Evolutionary conservation across 2,329 filamentous ascomycete species (phyloP).

Genomic region (Penicillium janthinellum): DNA sequence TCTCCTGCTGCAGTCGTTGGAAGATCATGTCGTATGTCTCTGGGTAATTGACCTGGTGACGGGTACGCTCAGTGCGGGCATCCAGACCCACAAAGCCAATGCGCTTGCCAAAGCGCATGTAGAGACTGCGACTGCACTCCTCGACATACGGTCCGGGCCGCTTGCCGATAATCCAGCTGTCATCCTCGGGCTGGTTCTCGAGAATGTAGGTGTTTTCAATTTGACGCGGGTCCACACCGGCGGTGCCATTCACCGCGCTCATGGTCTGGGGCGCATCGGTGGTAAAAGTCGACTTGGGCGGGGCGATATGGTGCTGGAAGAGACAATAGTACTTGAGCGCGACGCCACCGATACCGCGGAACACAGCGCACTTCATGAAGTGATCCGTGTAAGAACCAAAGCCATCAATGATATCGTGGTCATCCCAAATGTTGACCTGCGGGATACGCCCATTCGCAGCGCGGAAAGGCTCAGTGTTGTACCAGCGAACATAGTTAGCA

Average conservation of each 20-base stretch:
- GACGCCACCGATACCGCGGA: conserved; percentile 64
- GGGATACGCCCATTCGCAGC: conserved; percentile 63
- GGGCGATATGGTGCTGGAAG: conserved; percentile 77
- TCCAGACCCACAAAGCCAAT: conserved; percentile 65
- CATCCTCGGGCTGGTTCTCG: conserved; percentile 59
- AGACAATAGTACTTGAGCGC: conserved; percentile 64
- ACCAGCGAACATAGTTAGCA: conserved; percentile 66
- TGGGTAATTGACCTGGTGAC: conserved; percentile 87
- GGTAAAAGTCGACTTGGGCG: conserved; percentile 82
- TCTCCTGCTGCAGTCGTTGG: conserved; percentile 54
- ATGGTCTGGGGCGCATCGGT: conserved; percentile 66
- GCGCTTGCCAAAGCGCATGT: conserved; percentile 65
- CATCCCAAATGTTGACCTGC: conserved; percentile 68
- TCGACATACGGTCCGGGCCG: conserved; percentile 70
- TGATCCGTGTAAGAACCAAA: conserved; percentile 68
- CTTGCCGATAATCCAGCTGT: conserved; percentile 77
- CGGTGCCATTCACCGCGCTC: conserved; percentile 50
- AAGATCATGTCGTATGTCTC: conserved; percentile 66
- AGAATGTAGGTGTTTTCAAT: conserved; percentile 73
- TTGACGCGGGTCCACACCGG: conserved; percentile 68
- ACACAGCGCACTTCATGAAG: conserved; percentile 67
- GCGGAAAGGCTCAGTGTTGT: conserved; percentile 66
- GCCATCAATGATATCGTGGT: conserved; percentile 68
- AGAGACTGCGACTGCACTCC: conserved; percentile 62
- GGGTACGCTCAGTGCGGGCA: conserved; percentile 72